phyloP scores from a whole-genome alignment of 352 stramenopile species.

The Globisporangium middletonii region DNA sequence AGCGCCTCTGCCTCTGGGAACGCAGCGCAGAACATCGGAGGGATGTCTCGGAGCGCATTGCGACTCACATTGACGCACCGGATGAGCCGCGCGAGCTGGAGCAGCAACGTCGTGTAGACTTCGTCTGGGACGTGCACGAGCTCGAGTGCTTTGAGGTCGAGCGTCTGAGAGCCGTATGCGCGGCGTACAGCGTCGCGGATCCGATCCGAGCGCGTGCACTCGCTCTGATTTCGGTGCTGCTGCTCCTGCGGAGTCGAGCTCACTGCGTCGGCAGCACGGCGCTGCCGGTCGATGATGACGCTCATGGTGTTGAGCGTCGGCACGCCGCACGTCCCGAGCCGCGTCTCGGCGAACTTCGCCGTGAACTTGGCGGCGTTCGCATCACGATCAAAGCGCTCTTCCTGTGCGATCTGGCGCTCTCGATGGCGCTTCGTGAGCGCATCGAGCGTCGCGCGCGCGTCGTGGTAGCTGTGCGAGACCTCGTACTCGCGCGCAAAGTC shows the following conservation, averaged over 20 bases:
- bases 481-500: conserved; percentile 50
- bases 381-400: conserved; percentile 48
- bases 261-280: conserved; percentile 6
- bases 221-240: background rate
- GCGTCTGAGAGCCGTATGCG: conserved; percentile 41
- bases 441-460: conserved; percentile 41
- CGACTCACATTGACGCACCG: conserved; percentile 55
- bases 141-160: conserved; percentile 63
- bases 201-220: conserved; percentile 6
- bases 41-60: conserved; percentile 60
- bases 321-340: conserved; percentile 50
- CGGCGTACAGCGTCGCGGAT: conserved; percentile 38
- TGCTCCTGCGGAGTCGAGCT: background rate
- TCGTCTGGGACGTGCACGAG: conserved; percentile 52
- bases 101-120: conserved; percentile 53
- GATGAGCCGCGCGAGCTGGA: conserved; percentile 61
- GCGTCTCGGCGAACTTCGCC: conserved; percentile 49
- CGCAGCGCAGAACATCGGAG: conserved; percentile 33
- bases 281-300: conserved; percentile 46
- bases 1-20: conserved; percentile 50
- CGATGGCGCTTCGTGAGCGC: conserved; percentile 41
- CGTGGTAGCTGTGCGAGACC: conserved; percentile 34
- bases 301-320: conserved; percentile 63
- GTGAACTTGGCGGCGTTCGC: conserved; percentile 31
- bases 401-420: conserved; percentile 36